Conservation (phyloP, 2,329 filamentous ascomycete genomes). For the Talaromyces sp. region DNA sequence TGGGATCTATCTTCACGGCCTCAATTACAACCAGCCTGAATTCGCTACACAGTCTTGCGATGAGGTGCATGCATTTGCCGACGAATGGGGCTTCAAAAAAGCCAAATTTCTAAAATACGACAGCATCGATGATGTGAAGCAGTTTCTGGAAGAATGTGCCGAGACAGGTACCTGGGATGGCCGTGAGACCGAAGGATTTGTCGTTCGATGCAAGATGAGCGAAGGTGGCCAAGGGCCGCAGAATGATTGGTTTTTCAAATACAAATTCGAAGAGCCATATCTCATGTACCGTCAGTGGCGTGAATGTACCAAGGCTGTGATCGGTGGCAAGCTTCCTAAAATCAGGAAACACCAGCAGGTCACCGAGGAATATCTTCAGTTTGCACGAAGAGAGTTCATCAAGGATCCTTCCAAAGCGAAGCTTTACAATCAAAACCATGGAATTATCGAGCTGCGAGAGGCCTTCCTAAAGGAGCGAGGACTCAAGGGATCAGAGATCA, state of each 20-base stretch:
- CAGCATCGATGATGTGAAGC: conserved; percentile 71
- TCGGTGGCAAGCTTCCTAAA: conserved; percentile 71
- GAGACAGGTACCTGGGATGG: conserved; percentile 89
- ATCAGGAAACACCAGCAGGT: conserved; percentile 87
- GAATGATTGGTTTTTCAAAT: conserved; percentile 99
- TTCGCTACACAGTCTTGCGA: conserved; percentile 84
- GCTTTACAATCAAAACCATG: conserved; percentile 83
- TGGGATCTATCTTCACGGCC: conserved; percentile 91
- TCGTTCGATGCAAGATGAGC: conserved; percentile 80
- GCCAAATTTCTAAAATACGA: conserved; percentile 78
- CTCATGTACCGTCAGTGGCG: conserved; percentile 99
- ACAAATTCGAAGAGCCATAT: conserved; percentile 99
- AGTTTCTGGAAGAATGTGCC: conserved; percentile 80
- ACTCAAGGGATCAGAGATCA: conserved; percentile 85
- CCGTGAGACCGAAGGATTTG: conserved; percentile 94
- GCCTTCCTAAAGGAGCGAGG: conserved; percentile 84
- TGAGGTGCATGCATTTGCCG: conserved; percentile 86
- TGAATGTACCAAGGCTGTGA: conserved; percentile 90
- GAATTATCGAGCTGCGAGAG: conserved; percentile 87
- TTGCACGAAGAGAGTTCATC: conserved; percentile 73
- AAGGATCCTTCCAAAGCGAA: conserved; percentile 68
- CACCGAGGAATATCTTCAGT: conserved; percentile 86
- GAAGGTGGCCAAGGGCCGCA: conserved; percentile 57
- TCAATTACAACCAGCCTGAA: conserved; percentile 92
- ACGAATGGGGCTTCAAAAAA: conserved; percentile 91